These are phyloP conservation scores for Diaporthe sp. DNA, from an alignment of 2,329 filamentous ascomycete genomes.

Conservation along the genomic window DNA sequence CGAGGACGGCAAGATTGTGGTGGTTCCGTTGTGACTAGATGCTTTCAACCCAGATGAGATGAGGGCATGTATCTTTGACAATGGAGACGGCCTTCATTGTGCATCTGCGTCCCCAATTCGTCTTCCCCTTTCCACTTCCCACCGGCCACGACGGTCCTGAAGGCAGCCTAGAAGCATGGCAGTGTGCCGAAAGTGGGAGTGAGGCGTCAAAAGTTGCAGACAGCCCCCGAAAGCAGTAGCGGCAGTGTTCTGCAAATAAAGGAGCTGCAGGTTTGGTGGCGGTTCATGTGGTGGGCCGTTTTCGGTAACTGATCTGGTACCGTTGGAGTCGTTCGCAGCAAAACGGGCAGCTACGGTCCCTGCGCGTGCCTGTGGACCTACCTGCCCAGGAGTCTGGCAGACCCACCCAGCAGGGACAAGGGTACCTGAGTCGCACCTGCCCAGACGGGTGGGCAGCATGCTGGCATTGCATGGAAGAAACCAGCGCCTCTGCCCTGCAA, in stretches of 20 bases:
- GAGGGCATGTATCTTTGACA: constrained; percentile 23
- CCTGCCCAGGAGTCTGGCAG: constrained; percentile 2
- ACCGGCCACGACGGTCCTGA: constrained; percentile 10
- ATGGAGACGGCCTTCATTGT: background rate
- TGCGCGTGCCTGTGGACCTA: background rate
- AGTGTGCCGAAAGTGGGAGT: constrained; percentile 9
- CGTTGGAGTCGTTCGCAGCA: constrained; percentile 15
- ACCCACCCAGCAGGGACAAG: constrained; percentile 10
- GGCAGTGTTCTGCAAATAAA: constrained; percentile 7
- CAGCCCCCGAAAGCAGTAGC: background rate
- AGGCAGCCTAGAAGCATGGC: constrained; percentile 27
- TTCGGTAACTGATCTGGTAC: constrained; percentile 7
- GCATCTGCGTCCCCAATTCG: constrained; percentile 4
- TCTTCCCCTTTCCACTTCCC: constrained; percentile 6
- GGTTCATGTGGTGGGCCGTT: constrained; percentile 10
- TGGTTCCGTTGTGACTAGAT: background rate
- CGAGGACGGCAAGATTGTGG: constrained; percentile 1
- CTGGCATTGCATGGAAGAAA: constrained; percentile 21
- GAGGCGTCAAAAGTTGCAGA: constrained; percentile 9
- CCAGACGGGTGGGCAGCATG: background rate
- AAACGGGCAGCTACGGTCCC: background rate
- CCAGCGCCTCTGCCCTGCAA: constrained; percentile 31
- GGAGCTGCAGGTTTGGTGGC: background rate
- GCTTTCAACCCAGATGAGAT: constrained; percentile 1
- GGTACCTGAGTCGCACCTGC: background rate